A percentile compares a stretch with the other conserved stretches of the same genome.
Conservation (phyloP, 2,329 filamentous ascomycete species). For the Pochonia chlamydosporia region DNA sequence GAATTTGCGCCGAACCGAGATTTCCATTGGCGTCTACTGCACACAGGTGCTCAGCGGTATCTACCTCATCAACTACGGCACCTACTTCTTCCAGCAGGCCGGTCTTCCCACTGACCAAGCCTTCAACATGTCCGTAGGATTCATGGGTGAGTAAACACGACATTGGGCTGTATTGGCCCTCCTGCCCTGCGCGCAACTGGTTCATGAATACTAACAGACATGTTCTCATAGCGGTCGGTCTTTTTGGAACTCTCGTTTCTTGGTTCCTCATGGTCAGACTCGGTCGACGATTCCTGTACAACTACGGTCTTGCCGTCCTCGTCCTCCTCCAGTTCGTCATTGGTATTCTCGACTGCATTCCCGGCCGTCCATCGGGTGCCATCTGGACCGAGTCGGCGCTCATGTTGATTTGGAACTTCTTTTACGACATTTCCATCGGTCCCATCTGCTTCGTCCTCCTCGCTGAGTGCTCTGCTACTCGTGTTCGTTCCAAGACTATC, state of each 20-base stretch:
- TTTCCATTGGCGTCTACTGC: slow-evolving; percentile 35
- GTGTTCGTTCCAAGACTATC: slow-evolving; percentile 36
- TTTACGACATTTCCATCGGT: slow-evolving; percentile 13
- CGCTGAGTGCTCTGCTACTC: slow-evolving; percentile 35
- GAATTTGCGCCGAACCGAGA: slow-evolving; percentile 35
- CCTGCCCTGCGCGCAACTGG: slow-evolving; percentile 28
- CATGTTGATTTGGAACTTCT: slow-evolving; percentile 31
- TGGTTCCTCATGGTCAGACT: slow-evolving; percentile 35
- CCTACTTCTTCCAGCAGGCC: slow-evolving; percentile 32
- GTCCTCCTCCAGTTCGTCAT: slow-evolving; percentile 34
- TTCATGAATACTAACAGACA: background rate
- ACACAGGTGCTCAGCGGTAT: slow-evolving; percentile 36
- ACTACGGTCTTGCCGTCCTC: slow-evolving; percentile 34
- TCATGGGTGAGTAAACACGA: slow-evolving; percentile 30
- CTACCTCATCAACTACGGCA: slow-evolving; percentile 36
- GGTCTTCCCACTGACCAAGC: slow-evolving; percentile 37
- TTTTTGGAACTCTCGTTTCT: slow-evolving; percentile 35
- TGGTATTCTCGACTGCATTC: slow-evolving; percentile 41
- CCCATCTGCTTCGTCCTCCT: slow-evolving; percentile 34
- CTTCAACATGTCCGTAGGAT: slow-evolving; percentile 35
- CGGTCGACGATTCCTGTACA: slow-evolving; percentile 36
- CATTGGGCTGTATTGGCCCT: slow-evolving; percentile 38
- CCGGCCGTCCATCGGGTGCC: slow-evolving; percentile 26
- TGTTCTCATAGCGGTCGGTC: slow-evolving; percentile 31
- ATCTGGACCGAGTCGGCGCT: slow-evolving; percentile 34